Evolutionary conservation across 2,329 filamentous ascomycete species (phyloP), one percentile per base, ranked within the genome.

Genomic region (Simplicillium aogashimaense): DNA sequence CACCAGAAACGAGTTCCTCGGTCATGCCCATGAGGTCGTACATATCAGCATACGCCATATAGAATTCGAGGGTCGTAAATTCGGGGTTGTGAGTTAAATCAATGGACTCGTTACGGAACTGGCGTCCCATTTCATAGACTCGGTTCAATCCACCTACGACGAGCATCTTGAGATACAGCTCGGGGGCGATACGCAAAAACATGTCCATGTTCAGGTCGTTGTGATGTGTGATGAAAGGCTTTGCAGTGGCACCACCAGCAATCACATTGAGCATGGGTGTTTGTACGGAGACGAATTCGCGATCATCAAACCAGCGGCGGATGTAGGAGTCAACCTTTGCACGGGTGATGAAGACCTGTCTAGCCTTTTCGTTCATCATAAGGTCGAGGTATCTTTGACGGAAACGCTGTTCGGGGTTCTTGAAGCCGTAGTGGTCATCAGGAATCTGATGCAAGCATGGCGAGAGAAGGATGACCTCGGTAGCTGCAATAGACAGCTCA

Each of bases 191-290:
- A 57, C 92, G 83, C 77, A 98, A 83, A 66, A 83, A 97, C 63
- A 98, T 81, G 53, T 95, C 82, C 79, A 94, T 88, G 62, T 95
- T 78, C 38, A 92, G 75, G 39, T 97, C 92, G 64, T 98, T 98
- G 70, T 97, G 92, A 63, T 94, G 84, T 12, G 92, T 97, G 51
- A 85, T 72, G 66, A 98, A 98, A 5, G 92, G 92, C 69, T 61
- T 88, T 43, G 92, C 92, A 1, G 92, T 97, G 29, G 92, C 92
- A 58, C 92, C 92, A 51, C 92, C 94, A 25, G 92, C 88, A 57
- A 95, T 94, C 54, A 85, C 78, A 60, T 95, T 94, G 76, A 98
- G 89, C 78, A 97, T 95, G 5, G 92, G 90, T 1, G 92, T 98
- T 67, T 97, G 87, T 18, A 97, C 89, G 61, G 95, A 89, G 41